phyloP scores from a whole-genome alignment of 2,329 filamentous ascomycete species.

The Harringtonia lauricola region DNA sequence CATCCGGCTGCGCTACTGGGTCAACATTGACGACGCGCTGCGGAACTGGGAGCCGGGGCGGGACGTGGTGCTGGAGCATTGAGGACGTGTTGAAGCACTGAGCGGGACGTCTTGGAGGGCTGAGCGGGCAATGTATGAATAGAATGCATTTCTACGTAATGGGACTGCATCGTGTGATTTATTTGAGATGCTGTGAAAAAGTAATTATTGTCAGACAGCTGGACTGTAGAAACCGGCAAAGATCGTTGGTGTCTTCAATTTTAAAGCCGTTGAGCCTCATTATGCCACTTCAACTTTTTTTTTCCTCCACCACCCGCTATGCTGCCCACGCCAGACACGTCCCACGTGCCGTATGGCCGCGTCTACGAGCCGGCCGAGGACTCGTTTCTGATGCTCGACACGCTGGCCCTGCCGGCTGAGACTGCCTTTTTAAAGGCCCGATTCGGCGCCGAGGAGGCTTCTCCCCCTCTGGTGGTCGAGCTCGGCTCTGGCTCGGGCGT shows the following conservation, averaged over 20 bases:
- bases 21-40: constrained; percentile 72
- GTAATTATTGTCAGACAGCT: background rate
- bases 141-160: too few relatives aligned
- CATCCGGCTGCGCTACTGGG: constrained; percentile 78
- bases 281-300: too few relatives aligned
- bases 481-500: constrained; percentile 86
- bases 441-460: constrained; percentile 33
- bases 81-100: too few relatives aligned
- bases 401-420: constrained; percentile 63
- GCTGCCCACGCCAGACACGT: constrained; percentile 89
- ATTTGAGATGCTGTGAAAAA: background rate
- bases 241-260: too few relatives aligned
- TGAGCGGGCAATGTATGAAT: background rate
- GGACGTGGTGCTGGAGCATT: constrained; percentile 43
- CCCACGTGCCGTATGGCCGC: constrained; percentile 76
- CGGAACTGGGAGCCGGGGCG: constrained; percentile 76
- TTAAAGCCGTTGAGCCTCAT: too few relatives aligned
- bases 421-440: constrained; percentile 53
- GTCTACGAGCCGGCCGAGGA: constrained; percentile 96
- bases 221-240: background rate
- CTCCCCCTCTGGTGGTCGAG: constrained; percentile 59
- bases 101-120: background rate
- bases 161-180: too few relatives aligned
- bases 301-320: too few relatives aligned
- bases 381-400: constrained; percentile 88